phyloP scores from a whole-genome alignment of 768 basidiomycete genomes.

The Auricularia heimuer region DNA sequence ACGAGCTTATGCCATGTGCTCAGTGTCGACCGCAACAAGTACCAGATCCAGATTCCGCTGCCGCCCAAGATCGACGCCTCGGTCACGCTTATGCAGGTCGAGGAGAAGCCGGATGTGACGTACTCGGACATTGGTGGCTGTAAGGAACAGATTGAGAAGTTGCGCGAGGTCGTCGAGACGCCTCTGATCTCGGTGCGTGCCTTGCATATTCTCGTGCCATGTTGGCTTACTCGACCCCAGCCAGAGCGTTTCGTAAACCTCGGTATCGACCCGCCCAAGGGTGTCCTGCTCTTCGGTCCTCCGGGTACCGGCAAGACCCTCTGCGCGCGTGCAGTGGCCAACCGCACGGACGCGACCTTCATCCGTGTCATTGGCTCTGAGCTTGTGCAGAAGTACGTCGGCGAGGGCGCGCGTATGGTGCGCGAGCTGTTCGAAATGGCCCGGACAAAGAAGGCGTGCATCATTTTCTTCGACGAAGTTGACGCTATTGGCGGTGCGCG shows the following conservation, averaged over 20 bases:
- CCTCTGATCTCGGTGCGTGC: slow-evolving; percentile 79
- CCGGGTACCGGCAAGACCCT: slow-evolving; percentile 98
- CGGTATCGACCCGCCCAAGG: slow-evolving; percentile 98
- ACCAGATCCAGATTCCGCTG: slow-evolving; percentile 96
- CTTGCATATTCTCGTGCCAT: not conserved
- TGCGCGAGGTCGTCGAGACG: slow-evolving; percentile 95
- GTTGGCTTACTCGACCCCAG: slow-evolving; percentile 31
- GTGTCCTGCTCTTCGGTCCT: slow-evolving; percentile 90
- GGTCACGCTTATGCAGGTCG: slow-evolving; percentile 99
- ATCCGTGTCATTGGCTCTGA: slow-evolving; percentile 99
- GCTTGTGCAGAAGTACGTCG: slow-evolving; percentile 99
- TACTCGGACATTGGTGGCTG: slow-evolving; percentile 98
- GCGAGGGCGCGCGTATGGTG: slow-evolving; percentile 98
- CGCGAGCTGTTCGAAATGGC: slow-evolving; percentile 99
- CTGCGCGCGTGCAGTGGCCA: slow-evolving; percentile 95
- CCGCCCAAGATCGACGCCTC: slow-evolving; percentile 99
- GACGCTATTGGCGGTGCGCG: slow-evolving; percentile 97
- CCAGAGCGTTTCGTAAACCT: slow-evolving; percentile 98
- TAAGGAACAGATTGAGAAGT: slow-evolving; percentile 99
- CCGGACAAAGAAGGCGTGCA: slow-evolving; percentile 95
- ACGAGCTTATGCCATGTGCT: not conserved
- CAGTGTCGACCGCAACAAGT: slow-evolving; percentile 92
- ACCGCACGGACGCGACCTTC: slow-evolving; percentile 97
- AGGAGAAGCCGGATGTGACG: slow-evolving; percentile 96
- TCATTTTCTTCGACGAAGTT: slow-evolving; percentile 99